Evolutionary conservation across 495 filamentous ascomycete species (phyloP).

Genomic region (Aspergillus ostianus): DNA sequence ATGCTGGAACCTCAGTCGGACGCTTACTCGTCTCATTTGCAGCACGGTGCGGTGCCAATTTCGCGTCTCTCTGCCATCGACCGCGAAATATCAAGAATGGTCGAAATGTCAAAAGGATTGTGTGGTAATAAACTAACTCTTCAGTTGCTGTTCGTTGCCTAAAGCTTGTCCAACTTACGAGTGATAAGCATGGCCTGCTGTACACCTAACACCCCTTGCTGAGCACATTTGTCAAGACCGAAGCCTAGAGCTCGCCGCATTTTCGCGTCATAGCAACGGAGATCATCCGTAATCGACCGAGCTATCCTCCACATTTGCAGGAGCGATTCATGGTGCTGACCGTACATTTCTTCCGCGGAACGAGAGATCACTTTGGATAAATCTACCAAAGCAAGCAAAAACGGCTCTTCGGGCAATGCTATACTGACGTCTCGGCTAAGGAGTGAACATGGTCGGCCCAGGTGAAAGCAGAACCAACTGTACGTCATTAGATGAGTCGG

Average conservation of each 20-base stretch:
- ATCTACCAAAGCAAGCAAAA: slow-evolving; percentile 30
- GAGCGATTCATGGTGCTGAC: slow-evolving; percentile 40
- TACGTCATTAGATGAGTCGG: slow-evolving; percentile 7
- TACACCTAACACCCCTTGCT: slow-evolving; percentile 34
- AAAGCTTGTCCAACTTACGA: slow-evolving; percentile 23
- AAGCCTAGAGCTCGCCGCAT: slow-evolving; percentile 34
- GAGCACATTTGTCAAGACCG: slow-evolving; percentile 31
- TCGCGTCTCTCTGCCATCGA: slow-evolving; percentile 35
- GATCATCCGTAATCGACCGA: slow-evolving; percentile 36
- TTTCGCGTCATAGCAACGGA: slow-evolving; percentile 29
- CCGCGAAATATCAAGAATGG: slow-evolving; percentile 48
- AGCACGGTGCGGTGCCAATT: slow-evolving; percentile 15
- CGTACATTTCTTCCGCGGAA: slow-evolving; percentile 39
- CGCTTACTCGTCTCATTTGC: slow-evolving; percentile 16
- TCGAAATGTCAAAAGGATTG: slow-evolving; percentile 41
- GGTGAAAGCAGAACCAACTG: slow-evolving; percentile 45
- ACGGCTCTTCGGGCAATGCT: slow-evolving; percentile 34
- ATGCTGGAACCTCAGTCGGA: slow-evolving; percentile 34
- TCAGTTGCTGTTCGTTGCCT: not conserved
- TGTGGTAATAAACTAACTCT: slow-evolving; percentile 40
- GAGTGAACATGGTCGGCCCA: slow-evolving; percentile 39
- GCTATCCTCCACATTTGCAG: slow-evolving; percentile 45
- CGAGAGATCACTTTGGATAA: slow-evolving; percentile 36
- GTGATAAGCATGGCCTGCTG: slow-evolving; percentile 37
- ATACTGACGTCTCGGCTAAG: slow-evolving; percentile 36